Base-by-base conservation (phyloP, 192 early-diverging fungal genomes). In the Helicostylum pulchrum region DNA sequence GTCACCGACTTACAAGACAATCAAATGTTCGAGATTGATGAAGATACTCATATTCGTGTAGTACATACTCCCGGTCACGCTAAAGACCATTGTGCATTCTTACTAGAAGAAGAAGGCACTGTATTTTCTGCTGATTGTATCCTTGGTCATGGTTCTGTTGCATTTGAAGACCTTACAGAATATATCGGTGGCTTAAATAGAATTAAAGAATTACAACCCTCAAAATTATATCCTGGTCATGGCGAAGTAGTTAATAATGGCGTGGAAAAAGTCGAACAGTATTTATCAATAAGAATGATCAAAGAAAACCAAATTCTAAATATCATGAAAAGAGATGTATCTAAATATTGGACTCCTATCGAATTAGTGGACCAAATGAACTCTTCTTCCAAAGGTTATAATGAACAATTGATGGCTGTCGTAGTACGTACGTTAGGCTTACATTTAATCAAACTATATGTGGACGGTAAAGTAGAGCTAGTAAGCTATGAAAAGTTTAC, bases 71-170 rank as follows among this genome's bases (percentile, higher is more conserved):
- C 92, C 0, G 94, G 94, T 6, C 94, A 96, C 60, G 81, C 84
- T 0, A 60, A 77, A 14, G 93, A 96, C 59, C 94, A 96, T 66
- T 80, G 85, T 57, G 73, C 80, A n/a, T 88, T 94, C 61, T 80
- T 70, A 17, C 71, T 92, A 11, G 73, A 79, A 45, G 83, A 87
- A 62, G 91, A 91, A 39, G 68, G 79, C 4, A 79, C 79, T 1
- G 61, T 96, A 11, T 87, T 94, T 34, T 84, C 89, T 0, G 94
- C 88, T 0, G 94, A 96, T 71, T 86, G 85, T 59, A 78, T 96
- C 1, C 75, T 96, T 61, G 94, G 94, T 0, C 85, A 91, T 52
- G 94, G 94, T 2, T 85, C 84, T 5, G 85, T 90, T 10, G 79
- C 88, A 14, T 94, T 95, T 73, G 77, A 88, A 19, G 79, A 91